Conservation (phyloP, 179 eudicot species). For the Spinacia oleracea region DNA sequence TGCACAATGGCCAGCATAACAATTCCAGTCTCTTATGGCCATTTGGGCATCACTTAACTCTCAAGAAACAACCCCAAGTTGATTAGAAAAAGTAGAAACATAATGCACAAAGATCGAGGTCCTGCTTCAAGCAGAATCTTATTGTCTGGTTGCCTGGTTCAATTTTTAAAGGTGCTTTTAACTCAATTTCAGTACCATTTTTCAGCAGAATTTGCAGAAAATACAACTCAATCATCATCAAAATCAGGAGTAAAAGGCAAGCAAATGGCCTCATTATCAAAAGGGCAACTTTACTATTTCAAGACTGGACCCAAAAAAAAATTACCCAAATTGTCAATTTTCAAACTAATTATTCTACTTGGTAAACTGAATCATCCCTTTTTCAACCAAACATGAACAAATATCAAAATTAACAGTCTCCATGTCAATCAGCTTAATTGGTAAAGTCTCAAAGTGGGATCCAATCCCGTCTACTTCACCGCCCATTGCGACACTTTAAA, state of each 20-base stretch:
- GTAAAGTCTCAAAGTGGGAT: too few relatives aligned
- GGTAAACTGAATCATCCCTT: neutral
- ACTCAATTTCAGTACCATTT: neutral
- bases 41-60: neutral
- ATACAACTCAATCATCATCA: slow-evolving; percentile 6
- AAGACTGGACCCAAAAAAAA: neutral
- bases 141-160: neutral
- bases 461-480: too few relatives aligned
- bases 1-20: neutral
- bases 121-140: neutral
- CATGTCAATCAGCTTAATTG: too few relatives aligned
- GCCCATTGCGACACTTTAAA: neutral
- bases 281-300: neutral
- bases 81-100: neutral
- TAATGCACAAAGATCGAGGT: neutral
- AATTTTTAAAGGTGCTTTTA: neutral
- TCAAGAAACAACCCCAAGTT: slow-evolving; percentile 3
- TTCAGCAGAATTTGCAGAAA: neutral
- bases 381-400: neutral
- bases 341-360: neutral
- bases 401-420: neutral
- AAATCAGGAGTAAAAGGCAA: neutral
- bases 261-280: neutral
- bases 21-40: neutral
- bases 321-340: neutral